Conservation (phyloP, 805 yeast genomes). For the Yamadazyma ubonensis region DNA sequence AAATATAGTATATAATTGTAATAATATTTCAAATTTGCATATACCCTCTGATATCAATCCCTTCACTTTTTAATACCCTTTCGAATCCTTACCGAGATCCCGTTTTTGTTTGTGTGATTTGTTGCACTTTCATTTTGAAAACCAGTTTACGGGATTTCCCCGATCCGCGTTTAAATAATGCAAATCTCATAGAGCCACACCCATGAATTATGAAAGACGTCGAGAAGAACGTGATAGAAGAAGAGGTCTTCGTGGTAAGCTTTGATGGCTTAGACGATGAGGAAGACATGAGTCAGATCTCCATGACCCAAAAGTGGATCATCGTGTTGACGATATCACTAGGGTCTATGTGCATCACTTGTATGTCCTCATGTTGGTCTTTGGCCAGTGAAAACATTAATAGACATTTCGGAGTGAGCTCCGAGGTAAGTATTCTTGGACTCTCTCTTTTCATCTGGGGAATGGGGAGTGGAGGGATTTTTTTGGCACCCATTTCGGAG, state of each 20-base stretch:
- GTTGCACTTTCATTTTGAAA: too few species aligned
- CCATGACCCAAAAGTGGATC: constrained; percentile 25
- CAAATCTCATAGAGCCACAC: too few species aligned
- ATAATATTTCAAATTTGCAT: too few species aligned
- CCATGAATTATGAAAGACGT: not conserved
- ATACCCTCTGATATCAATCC: too few species aligned
- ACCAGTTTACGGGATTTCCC: too few species aligned
- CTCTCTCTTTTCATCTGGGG: constrained; percentile 29
- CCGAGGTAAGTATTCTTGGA: constrained; percentile 26
- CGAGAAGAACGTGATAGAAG: not conserved
- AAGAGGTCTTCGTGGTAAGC: constrained; percentile 15
- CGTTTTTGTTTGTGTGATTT: too few species aligned
- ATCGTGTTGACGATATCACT: constrained; percentile 23
- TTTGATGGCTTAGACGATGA: constrained; percentile 26
- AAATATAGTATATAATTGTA: not conserved
- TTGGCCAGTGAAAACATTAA: constrained; percentile 23
- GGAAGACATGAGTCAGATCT: constrained; percentile 24
- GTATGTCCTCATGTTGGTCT: constrained; percentile 31
- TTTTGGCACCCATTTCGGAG: constrained; percentile 62
- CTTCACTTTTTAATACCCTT: too few species aligned
- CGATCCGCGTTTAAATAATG: too few species aligned
- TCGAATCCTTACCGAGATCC: too few species aligned
- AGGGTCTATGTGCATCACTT: constrained; percentile 27
- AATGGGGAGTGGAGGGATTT: constrained; percentile 29
- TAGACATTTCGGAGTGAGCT: constrained; percentile 23